Percentiles rank a stretch among this genome's conserved stretches.
These are phyloP conservation scores for Ilyonectria destructans DNA, from an alignment of 2,329 filamentous ascomycete species.

Conservation along the genomic window DNA sequence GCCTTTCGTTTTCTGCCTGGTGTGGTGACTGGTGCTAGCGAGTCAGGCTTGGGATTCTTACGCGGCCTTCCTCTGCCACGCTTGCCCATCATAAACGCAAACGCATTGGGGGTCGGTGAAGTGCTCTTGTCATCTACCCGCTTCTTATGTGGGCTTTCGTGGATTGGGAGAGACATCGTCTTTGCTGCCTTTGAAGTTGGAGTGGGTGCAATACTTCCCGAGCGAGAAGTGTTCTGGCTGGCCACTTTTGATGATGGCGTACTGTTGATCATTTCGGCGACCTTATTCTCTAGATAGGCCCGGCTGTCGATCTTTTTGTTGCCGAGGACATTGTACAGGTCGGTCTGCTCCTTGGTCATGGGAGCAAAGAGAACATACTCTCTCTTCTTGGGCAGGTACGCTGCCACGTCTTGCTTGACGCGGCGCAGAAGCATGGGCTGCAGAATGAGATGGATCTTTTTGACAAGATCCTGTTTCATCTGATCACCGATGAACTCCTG, in stretches of 20 bases:
- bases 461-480: constrained; percentile 66
- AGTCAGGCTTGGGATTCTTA: constrained; percentile 46
- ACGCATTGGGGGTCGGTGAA: constrained; percentile 61
- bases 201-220: constrained; percentile 50
- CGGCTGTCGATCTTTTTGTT: constrained; percentile 75
- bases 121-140: constrained; percentile 45
- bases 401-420: constrained; percentile 94
- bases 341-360: constrained; percentile 90
- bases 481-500: constrained; percentile 86
- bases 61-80: constrained; percentile 44
- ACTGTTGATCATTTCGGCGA: constrained; percentile 73
- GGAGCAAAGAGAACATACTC: constrained; percentile 97
- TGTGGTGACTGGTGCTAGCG: constrained; percentile 37
- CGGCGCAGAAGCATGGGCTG: constrained; percentile 92
- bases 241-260: constrained; percentile 52
- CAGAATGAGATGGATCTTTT: constrained; percentile 92
- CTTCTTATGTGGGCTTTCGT: constrained; percentile 55
- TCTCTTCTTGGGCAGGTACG: constrained; percentile 92
- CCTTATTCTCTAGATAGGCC: constrained; percentile 87
- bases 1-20: constrained; percentile 54
- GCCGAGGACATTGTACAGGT: constrained; percentile 82
- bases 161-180: constrained; percentile 53
- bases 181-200: constrained; percentile 38
- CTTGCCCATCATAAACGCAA: constrained; percentile 70
- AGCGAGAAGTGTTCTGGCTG: constrained; percentile 56